Conservation (phyloP, 805 yeast genomes). For the Cyberlindnera sargentensis region DNA sequence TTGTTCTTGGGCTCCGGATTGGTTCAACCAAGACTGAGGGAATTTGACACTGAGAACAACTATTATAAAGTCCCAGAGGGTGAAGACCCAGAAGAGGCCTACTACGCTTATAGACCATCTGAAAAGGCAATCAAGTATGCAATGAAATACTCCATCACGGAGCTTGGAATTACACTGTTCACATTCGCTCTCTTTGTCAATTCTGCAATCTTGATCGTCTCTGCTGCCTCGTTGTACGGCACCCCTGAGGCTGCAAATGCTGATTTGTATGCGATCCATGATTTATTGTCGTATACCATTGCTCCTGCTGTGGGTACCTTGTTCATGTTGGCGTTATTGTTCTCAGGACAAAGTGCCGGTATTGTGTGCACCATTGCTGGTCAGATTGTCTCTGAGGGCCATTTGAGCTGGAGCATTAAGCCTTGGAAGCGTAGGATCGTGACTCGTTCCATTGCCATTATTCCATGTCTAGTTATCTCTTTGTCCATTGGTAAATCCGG, state of each 20-base stretch:
- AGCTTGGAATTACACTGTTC: conserved; percentile 61
- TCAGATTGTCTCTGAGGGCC: conserved; percentile 89
- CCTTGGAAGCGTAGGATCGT: conserved; percentile 78
- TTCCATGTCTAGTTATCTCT: conserved; percentile 75
- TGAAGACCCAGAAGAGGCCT: conserved; percentile 28
- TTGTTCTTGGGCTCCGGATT: conserved; percentile 79
- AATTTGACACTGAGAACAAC: conserved; percentile 59
- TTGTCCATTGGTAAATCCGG: conserved; percentile 69
- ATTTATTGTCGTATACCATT: conserved; percentile 48
- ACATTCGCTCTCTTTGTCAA: conserved; percentile 84
- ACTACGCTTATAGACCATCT: conserved; percentile 58
- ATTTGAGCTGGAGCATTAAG: conserved; percentile 67
- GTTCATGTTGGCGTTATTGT: conserved; percentile 76
- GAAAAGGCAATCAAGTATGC: conserved; percentile 66
- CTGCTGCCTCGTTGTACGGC: conserved; percentile 71
- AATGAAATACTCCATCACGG: conserved; percentile 63
- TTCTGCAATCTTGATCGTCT: conserved; percentile 71
- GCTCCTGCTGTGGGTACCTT: conserved; percentile 77
- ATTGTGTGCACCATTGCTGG: conserved; percentile 92
- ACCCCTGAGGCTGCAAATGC: conserved; percentile 71
- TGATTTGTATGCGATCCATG: conserved; percentile 72
- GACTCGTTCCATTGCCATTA: conserved; percentile 70
- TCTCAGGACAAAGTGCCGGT: conserved; percentile 89
- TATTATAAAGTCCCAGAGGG: conserved; percentile 28
- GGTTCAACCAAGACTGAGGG: conserved; percentile 77